Percentiles rank a stretch among this genome's conserved stretches.
Evolutionary conservation across 805 yeast species (phyloP).

Genomic region (Groenewaldozyma tartarivorans): DNA sequence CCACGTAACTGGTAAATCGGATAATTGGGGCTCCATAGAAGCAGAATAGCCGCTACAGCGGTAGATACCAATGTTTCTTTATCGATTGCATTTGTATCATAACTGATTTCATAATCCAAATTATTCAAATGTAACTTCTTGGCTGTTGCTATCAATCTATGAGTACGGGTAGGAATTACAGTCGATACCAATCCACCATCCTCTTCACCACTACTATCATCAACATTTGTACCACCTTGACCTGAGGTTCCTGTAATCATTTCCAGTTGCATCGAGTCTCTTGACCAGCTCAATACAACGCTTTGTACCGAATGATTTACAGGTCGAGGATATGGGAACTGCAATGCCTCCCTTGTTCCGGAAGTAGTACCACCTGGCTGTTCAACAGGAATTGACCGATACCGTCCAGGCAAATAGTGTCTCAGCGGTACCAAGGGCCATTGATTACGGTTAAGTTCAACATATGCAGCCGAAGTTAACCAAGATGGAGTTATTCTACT

Average conservation of each 20-base stretch:
- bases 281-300: not conserved
- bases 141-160: slow-evolving; percentile 1
- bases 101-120: slow-evolving; percentile 7
- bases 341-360: not conserved
- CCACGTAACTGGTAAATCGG: slow-evolving; percentile 1
- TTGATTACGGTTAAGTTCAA: not conserved
- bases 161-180: too few species aligned
- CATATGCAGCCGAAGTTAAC: not conserved
- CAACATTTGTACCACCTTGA: not conserved
- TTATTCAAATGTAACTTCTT: slow-evolving; percentile 1
- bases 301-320: too few species aligned
- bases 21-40: slow-evolving; percentile 7
- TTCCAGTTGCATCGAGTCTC: not conserved
- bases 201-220: too few species aligned
- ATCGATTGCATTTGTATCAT: slow-evolving; percentile 3
- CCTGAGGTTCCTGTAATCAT: not conserved
- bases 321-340: not conserved
- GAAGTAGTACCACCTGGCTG: not conserved
- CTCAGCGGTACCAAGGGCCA: not conserved
- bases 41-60: slow-evolving; percentile 6
- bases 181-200: too few species aligned
- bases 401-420: not conserved
- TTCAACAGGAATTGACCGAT: not conserved
- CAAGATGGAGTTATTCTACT: not conserved
- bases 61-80: slow-evolving; percentile 6